phyloP scores from a whole-genome alignment of 2,329 filamentous ascomycete genomes.

The Zopfia rhizophila region DNA sequence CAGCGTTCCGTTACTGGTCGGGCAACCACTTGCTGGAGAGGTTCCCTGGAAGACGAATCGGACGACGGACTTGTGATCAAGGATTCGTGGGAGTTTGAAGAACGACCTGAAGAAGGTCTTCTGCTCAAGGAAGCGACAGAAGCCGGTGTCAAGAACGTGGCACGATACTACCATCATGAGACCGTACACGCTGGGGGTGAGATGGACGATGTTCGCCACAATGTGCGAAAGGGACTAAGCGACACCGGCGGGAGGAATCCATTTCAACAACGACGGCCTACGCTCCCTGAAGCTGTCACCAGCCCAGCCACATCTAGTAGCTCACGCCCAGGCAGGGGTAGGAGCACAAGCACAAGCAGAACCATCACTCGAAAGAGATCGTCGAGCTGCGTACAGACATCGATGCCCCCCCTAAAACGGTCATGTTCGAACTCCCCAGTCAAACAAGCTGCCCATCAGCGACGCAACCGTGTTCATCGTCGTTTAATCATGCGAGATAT shows the following conservation, averaged over 20 bases:
- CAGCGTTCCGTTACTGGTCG: conserved; percentile 9
- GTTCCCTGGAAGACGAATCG: conserved; percentile 1
- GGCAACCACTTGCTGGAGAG: conserved; percentile 9
- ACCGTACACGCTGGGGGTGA: conserved; percentile 14
- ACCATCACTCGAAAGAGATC: conserved; percentile 21
- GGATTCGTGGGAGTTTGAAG: conserved; percentile 12
- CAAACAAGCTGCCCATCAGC: conserved; percentile 13
- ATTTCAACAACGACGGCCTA: conserved; percentile 12
- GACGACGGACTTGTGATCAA: conserved; percentile 4
- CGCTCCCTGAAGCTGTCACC: conserved; percentile 9
- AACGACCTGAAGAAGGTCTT: conserved; percentile 8
- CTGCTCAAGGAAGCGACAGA: conserved; percentile 12
- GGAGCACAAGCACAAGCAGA: conserved; percentile 15
- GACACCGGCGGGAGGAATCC: conserved; percentile 7
- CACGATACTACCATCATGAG: conserved; percentile 22
- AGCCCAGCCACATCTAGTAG: conserved; percentile 8
- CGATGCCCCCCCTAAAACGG: conserved; percentile 20
- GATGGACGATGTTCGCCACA: conserved; percentile 15
- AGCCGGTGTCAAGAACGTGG: conserved; percentile 21
- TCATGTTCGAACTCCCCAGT: conserved; percentile 19
- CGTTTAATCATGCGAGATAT: conserved; percentile 54
- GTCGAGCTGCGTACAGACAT: conserved; percentile 18
- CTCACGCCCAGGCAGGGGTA: conserved; percentile 8
- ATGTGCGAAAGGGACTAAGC: conserved; percentile 19
- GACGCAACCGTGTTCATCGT: conserved; percentile 52